Percentiles rank a stretch among this genome's conserved stretches.
Conservation (phyloP, 768 basidiomycete species). For the Tulasnella sp. region DNA sequence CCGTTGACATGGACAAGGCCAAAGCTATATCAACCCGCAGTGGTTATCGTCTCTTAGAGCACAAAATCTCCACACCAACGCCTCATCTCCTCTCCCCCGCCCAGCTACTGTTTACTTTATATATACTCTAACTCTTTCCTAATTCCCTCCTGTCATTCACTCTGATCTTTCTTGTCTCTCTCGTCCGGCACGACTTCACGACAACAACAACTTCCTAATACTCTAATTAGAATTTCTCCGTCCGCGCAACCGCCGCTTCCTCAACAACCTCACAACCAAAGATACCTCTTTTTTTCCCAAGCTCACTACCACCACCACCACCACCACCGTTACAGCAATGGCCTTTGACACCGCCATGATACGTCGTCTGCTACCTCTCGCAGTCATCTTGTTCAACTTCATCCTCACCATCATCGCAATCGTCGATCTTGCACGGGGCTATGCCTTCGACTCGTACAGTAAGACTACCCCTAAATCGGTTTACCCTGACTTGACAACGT, state of each 20-base stretch:
- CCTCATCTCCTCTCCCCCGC: not conserved
- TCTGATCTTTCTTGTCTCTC: not conserved
- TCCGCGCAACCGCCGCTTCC: not conserved
- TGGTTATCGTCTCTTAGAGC: not conserved
- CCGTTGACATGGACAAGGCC: not conserved
- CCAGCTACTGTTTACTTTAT: not conserved
- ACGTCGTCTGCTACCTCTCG: constrained; percentile 4
- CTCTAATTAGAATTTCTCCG: not conserved
- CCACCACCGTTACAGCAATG: not conserved
- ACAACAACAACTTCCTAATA: not conserved
- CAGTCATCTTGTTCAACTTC: constrained; percentile 10
- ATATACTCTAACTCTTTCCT: not conserved
- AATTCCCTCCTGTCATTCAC: not conserved
- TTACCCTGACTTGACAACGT: not conserved
- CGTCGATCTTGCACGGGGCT: not conserved
- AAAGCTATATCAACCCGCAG: not conserved
- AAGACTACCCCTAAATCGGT: not conserved
- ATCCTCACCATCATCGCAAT: constrained; percentile 4
- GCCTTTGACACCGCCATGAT: not conserved
- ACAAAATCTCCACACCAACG: not conserved
- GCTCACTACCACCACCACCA: not conserved
- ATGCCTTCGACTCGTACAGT: constrained; percentile 1
- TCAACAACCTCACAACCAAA: not conserved
- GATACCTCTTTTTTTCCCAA: too few species aligned
- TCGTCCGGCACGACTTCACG: constrained; percentile 8